phyloP scores from a whole-genome alignment of 805 yeast genomes.

The Candida mattraensis region DNA sequence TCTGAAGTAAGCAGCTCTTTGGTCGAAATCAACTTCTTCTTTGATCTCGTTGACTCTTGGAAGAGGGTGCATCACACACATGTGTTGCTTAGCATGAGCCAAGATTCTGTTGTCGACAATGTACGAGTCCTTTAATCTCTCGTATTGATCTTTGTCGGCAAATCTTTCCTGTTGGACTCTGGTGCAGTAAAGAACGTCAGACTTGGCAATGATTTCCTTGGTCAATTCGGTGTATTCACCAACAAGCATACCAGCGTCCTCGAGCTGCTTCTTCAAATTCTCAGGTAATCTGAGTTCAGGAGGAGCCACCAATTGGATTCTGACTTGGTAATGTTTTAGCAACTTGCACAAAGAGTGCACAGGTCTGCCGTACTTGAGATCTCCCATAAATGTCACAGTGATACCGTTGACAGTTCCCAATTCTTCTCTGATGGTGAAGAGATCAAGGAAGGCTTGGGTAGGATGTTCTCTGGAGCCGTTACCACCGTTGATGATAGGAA shows the following conservation, averaged over 20 bases:
- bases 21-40: slow-evolving; percentile 98
- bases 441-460: slow-evolving; percentile 94
- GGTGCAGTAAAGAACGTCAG: slow-evolving; percentile 96
- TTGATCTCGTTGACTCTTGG: slow-evolving; percentile 96
- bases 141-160: slow-evolving; percentile 69
- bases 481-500: slow-evolving; percentile 97
- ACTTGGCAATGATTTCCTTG: slow-evolving; percentile 78
- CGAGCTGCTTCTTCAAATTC: slow-evolving; percentile 65
- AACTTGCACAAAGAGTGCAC: slow-evolving; percentile 94
- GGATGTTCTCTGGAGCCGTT: slow-evolving; percentile 99
- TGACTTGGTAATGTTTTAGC: slow-evolving; percentile 88
- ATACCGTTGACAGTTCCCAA: slow-evolving; percentile 97
- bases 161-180: slow-evolving; percentile 98
- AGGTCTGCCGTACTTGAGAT: slow-evolving; percentile 96
- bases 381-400: slow-evolving; percentile 98
- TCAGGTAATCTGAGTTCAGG: slow-evolving; percentile 82
- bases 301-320: slow-evolving; percentile 90
- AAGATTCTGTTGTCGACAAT: slow-evolving; percentile 90
- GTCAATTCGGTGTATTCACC: slow-evolving; percentile 76
- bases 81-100: slow-evolving; percentile 92
- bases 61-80: slow-evolving; percentile 98
- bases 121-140: slow-evolving; percentile 86
- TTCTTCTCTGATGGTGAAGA: slow-evolving; percentile 98
- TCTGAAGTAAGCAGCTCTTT: slow-evolving; percentile 99
- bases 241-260: slow-evolving; percentile 64